Base-by-base conservation (phyloP, 805 yeast genomes). In the Metschnikowia lochheadii region DNA sequence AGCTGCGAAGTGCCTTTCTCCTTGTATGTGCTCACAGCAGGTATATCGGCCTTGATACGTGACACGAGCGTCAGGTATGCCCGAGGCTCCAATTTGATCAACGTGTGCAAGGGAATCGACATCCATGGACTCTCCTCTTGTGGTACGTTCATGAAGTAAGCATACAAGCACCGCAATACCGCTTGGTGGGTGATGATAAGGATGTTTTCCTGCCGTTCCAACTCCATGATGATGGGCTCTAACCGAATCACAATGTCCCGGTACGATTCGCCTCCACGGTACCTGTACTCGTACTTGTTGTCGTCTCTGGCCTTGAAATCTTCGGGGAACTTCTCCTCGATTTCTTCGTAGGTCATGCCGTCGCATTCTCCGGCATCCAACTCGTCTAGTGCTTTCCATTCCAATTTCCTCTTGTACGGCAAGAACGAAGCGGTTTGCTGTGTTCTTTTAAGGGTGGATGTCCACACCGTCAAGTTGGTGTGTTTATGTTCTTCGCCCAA, bases 71-170 rank as follows among this genome's bases (percentile, higher is more conserved):
- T 91, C 45, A 84, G 85, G 63, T 89, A 91, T 0, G 99, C 97
- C 50, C 96, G 78, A n/a, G 97, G 97, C 66, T 94, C 98, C 55
- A 94, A 75, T 64, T 89, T 87, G 62, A 94, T 94, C 65, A 94
- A 73, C 0, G 99, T 94, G 65, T 94, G 99, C 60, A 94, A 74
- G 5, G 99, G 99, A 52, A 94, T 95, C 37, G 95, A 89, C 96
- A 94, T 90, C 99, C 99, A 94, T 5, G 99, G 99, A 51, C 91
- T 82, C 66, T 89, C 92, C 61, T 92, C 97, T 67, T 92, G 98
- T 4, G 97, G 97, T 17, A 94, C 96, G 65, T 94, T 92, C 98
- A 94, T 94, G 65, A 91, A 94, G 68, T 94, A 94, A 6, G 99
- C 98, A 68, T 94, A 94, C 47, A 94, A 84, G 65, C 99, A 94